A percentile compares a stretch with the other conserved stretches of the same genome.
Conservation (phyloP, 148 eudicot genomes). For the Limonium bicolor region DNA sequence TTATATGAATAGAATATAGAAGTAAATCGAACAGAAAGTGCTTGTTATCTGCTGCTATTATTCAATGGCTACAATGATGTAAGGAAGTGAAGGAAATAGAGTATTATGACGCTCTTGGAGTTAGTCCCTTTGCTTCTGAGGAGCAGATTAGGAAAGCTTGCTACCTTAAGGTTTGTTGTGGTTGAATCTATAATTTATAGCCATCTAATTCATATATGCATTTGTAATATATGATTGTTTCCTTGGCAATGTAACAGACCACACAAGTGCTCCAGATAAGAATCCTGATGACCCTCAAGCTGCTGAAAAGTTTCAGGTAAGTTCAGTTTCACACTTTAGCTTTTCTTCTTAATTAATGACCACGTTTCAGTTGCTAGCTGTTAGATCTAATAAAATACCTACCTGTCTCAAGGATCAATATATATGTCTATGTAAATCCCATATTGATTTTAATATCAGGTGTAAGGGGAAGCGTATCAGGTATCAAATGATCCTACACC, state of each 20-base stretch:
- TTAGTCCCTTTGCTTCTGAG: conserved; percentile 55
- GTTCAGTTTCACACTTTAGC: not conserved
- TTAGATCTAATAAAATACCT: too few relatives aligned
- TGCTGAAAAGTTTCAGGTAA: conserved; percentile 94
- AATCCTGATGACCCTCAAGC: conserved; percentile 86
- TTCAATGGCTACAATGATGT: too few relatives aligned
- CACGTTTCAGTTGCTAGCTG: too few relatives aligned
- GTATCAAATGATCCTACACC: conserved; percentile 76
- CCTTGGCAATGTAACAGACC: conserved; percentile 33
- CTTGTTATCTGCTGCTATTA: too few relatives aligned
- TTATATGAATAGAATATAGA: too few relatives aligned
- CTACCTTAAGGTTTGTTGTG: conserved; percentile 46
- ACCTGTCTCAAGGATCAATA: too few relatives aligned
- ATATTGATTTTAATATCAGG: conserved; percentile 35
- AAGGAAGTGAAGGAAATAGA: conserved; percentile 78
- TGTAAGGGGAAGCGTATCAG: conserved; percentile 89
- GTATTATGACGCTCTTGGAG: conserved; percentile 72
- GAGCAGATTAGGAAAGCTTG: conserved; percentile 86
- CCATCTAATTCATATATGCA: too few relatives aligned
- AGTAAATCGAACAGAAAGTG: too few relatives aligned
- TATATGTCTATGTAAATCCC: too few relatives aligned
- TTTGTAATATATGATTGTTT: too few relatives aligned
- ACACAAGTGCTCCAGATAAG: conserved; percentile 82
- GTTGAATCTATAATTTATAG: not conserved
- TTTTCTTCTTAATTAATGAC: not conserved